Percentiles rank a stretch among this genome's conserved stretches.
phyloP scores from a whole-genome alignment of 1,139 yeast genomes.

The Debaryomycetaceae sp. region DNA sequence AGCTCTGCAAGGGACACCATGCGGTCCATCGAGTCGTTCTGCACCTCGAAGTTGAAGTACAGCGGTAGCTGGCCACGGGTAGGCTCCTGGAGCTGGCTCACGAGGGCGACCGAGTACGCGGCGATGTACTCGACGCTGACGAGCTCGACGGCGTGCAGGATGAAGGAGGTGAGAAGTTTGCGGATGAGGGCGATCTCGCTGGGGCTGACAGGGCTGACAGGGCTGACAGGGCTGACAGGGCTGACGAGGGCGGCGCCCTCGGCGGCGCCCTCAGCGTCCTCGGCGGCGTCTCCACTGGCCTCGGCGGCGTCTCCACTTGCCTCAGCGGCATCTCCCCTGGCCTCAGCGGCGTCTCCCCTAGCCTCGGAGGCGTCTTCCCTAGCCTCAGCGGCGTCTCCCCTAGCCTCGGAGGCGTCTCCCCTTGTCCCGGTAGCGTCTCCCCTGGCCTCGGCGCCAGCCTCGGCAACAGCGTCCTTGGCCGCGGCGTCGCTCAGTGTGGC shows the following conservation, averaged over 20 bases:
- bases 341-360: too few relatives aligned
- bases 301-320: too few relatives aligned
- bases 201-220: too few relatives aligned
- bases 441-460: conserved; percentile 22
- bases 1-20: conserved; percentile 52
- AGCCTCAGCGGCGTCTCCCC: too few relatives aligned
- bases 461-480: conserved; percentile 7
- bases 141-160: conserved; percentile 42
- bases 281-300: too few relatives aligned
- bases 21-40: conserved; percentile 32
- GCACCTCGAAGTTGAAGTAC: conserved; percentile 14
- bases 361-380: too few relatives aligned
- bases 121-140: conserved; percentile 22
- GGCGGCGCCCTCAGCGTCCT: too few relatives aligned
- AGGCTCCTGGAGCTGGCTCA: conserved; percentile 18
- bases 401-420: too few relatives aligned
- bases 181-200: conserved; percentile 40
- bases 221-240: too few relatives aligned
- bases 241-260: too few relatives aligned
- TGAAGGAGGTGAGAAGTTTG: conserved; percentile 37
- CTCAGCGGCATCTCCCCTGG: too few relatives aligned
- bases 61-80: conserved; percentile 12
- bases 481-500: conserved; percentile 20
- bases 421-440: too few relatives aligned
- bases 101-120: conserved; percentile 23